Evolutionary conservation across 192 early-diverging fungal genomes (phyloP).

Genomic region (Coemansia sp.): DNA sequence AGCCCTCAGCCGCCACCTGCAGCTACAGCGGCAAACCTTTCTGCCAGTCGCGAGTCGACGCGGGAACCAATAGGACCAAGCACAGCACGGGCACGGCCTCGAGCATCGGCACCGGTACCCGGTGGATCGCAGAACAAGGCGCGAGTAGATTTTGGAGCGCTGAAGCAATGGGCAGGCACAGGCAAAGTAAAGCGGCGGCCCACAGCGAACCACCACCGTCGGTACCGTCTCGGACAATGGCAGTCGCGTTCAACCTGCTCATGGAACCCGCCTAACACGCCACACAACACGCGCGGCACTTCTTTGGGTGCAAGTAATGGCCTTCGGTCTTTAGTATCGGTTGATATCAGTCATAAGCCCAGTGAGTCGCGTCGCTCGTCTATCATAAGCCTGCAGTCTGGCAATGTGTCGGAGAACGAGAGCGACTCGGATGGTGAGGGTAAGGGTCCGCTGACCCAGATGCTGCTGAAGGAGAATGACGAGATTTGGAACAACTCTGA

Average conservation of each 20-base stretch:
- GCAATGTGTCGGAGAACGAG: neutral
- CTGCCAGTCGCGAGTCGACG: neutral
- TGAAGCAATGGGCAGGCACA: slow-evolving; percentile 47
- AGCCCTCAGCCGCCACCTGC: neutral
- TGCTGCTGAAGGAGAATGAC: slow-evolving; percentile 48
- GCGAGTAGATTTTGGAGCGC: slow-evolving; percentile 38
- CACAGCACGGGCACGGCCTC: neutral
- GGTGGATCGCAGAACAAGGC: neutral
- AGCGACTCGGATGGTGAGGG: slow-evolving; percentile 17
- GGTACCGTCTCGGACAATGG: slow-evolving; percentile 54
- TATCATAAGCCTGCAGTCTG: slow-evolving; percentile 25
- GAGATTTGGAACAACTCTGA: slow-evolving; percentile 53
- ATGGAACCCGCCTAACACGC: slow-evolving; percentile 49
- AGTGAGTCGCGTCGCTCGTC: slow-evolving; percentile 52
- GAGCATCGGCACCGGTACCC: neutral
- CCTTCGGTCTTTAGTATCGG: slow-evolving; percentile 29
- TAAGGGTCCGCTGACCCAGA: slow-evolving; percentile 47
- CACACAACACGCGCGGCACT: neutral
- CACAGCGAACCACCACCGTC: slow-evolving; percentile 23
- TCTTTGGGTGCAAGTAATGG: neutral
- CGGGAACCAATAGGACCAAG: neutral
- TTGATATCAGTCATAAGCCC: slow-evolving; percentile 53
- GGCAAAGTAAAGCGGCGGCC: slow-evolving; percentile 29
- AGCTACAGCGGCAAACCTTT: neutral
- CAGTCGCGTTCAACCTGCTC: slow-evolving; percentile 50